Evolutionary conservation across 108 stramenopile genomes (phyloP), one percentile per base, ranked within the genome.

Genomic region (Pseudonitzschia delicatissima): DNA sequence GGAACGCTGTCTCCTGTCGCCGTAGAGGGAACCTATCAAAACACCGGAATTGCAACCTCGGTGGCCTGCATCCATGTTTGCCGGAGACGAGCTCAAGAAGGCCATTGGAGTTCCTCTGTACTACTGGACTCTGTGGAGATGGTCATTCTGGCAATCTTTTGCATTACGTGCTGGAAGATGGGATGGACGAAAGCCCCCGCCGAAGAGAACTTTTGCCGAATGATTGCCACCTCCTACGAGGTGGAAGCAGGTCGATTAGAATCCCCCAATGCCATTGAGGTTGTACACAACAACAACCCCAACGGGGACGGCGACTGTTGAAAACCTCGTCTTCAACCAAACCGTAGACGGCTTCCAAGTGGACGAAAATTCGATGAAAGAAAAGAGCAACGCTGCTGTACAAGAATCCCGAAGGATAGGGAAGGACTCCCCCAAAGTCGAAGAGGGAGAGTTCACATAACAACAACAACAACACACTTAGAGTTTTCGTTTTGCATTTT

Each of bases 21-120:
- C 12, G 77, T 95, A 1, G 93, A 95, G 67, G 84, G 82, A 57
- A 88, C 89, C 63, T 92, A 92, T 66, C 93, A 95, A 82, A 95
- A 95, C 74, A 85, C 88, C 2, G 91, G 87, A 34, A 92, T 77
- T 64, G 91, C 91, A 65, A 87, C 87, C 11, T 82, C 82, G 28
- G 86, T 92, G 15, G 87, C 87, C n/a, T 87, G 87, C 18, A 76
- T 92, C 62, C 81, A 80, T 29, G 91, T 89, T 40, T n/a, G n/a
- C 28, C 13, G 71, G 71, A 44, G 47, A 39, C 4, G 55, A 81
- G 20, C 61, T 70, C 29, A 72, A 84, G 11, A 67, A 53, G n/a
- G n/a, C n/a, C n/a, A n/a, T n/a, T n/a, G n/a, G n/a, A n/a, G n/a
- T n/a, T n/a, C n/a, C n/a, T 87, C 91, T 34, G 66, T 92, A 8